These are phyloP conservation scores for Escallonia rubra DNA, from an alignment of 129 eudicot genomes.

Conservation along the genomic window DNA sequence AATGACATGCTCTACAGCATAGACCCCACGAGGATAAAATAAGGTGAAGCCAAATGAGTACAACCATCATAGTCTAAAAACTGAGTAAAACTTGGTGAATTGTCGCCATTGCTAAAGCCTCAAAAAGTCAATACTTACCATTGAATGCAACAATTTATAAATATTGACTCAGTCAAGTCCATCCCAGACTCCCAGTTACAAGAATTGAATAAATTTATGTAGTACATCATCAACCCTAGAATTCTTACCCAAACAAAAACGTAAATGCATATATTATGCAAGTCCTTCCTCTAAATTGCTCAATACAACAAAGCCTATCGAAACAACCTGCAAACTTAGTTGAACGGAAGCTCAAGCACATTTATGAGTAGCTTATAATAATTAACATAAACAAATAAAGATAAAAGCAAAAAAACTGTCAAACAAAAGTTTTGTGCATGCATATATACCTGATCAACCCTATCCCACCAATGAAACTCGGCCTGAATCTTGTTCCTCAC, in stretches of 20 bases:
- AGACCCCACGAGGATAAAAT: too few species aligned
- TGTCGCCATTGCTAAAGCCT: background rate
- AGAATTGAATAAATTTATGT: background rate
- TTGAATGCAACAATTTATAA: background rate
- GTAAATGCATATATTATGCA: too few species aligned
- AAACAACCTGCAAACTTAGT: too few species aligned
- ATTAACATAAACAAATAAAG: background rate
- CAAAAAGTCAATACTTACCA: conserved; percentile 4
- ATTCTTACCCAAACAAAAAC: too few species aligned
- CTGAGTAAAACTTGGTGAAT: background rate
- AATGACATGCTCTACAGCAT: too few species aligned
- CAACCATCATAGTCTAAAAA: too few species aligned
- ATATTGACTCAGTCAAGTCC: background rate
- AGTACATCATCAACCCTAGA: too few species aligned
- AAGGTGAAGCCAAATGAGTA: too few species aligned
- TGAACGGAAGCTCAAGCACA: background rate
- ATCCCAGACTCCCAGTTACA: background rate
- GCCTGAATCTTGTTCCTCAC: conserved; percentile 69
- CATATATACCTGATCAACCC: conserved; percentile 67
- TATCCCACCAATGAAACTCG: conserved; percentile 92
- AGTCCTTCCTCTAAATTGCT: too few species aligned
- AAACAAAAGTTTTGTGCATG: background rate
- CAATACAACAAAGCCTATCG: too few species aligned
- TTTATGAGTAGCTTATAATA: too few species aligned
- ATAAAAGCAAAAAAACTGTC: background rate